Evolutionary conservation across 164 flowering plant genomes (phyloP).

Genomic region (Macadamia tetraphylla): DNA sequence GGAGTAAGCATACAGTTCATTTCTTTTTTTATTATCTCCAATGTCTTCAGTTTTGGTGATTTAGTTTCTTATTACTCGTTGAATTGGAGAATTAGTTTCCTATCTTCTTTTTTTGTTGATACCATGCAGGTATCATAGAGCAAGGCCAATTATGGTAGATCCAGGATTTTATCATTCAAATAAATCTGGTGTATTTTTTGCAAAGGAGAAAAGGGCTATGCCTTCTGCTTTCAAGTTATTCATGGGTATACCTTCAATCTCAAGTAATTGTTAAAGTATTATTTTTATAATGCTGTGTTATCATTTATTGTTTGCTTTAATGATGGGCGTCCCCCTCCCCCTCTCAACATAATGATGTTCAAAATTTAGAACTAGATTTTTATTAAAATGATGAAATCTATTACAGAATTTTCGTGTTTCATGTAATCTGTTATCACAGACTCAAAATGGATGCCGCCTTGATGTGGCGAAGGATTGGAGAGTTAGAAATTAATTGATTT

Average conservation of each 20-base stretch:
- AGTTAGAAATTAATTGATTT: too few species aligned
- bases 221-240: constrained; percentile 89
- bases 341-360: too few species aligned
- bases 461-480: too few species aligned
- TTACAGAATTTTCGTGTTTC: too few species aligned
- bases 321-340: too few species aligned
- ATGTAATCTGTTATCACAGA: too few species aligned
- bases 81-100: background rate
- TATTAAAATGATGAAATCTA: too few species aligned
- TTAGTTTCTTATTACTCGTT: background rate
- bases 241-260: constrained; percentile 33
- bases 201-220: constrained; percentile 61
- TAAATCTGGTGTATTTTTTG: constrained; percentile 81
- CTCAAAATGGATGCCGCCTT: too few species aligned
- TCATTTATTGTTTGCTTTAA: too few species aligned
- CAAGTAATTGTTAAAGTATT: background rate
- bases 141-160: constrained; percentile 76
- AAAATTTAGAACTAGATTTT: too few species aligned
- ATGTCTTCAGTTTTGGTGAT: background rate
- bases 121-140: constrained; percentile 56
- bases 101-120: constrained; percentile 1
- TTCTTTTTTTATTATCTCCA: constrained; percentile 1
- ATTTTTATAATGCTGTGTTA: too few species aligned
- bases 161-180: constrained; percentile 72
- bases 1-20: constrained; percentile 56